Conservation (phyloP, 305 asterid species). For the Solanum chacoense region DNA sequence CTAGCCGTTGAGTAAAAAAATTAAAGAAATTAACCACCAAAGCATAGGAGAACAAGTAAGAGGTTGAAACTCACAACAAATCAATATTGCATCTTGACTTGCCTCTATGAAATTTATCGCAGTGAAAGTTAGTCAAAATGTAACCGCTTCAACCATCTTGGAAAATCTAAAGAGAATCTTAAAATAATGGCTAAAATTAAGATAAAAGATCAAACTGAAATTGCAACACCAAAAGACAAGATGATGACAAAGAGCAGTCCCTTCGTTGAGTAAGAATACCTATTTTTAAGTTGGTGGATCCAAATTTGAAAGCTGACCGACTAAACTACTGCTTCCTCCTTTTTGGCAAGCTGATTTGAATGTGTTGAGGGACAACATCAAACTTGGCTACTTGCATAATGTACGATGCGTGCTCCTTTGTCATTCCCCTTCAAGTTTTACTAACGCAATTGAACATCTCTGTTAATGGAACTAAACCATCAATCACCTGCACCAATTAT, state of each 20-base stretch:
- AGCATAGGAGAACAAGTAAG: background rate
- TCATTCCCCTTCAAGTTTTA: constrained; percentile 62
- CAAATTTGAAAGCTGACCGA: background rate
- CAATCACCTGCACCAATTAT: constrained; percentile 52
- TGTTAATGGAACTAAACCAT: constrained; percentile 76
- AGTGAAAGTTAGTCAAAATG: too few species aligned
- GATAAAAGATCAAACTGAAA: too few species aligned
- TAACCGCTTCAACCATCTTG: too few species aligned
- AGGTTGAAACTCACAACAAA: background rate
- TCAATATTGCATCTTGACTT: background rate
- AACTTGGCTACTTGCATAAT: constrained; percentile 86
- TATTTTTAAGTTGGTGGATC: background rate
- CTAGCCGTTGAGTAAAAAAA: background rate
- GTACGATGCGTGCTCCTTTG: constrained; percentile 91
- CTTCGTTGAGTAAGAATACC: background rate
- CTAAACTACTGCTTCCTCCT: constrained; percentile 62
- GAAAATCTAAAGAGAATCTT: too few species aligned
- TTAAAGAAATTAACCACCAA: background rate
- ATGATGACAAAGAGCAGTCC: too few species aligned
- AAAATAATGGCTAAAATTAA: too few species aligned
- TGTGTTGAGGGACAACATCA: constrained; percentile 90
- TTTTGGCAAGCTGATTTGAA: constrained; percentile 69
- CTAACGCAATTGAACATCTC: constrained; percentile 97
- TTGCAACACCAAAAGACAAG: too few species aligned
- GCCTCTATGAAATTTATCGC: background rate